Base-by-base conservation (phyloP, 352 stramenopile species). In the Aphanomyces stellatus region DNA sequence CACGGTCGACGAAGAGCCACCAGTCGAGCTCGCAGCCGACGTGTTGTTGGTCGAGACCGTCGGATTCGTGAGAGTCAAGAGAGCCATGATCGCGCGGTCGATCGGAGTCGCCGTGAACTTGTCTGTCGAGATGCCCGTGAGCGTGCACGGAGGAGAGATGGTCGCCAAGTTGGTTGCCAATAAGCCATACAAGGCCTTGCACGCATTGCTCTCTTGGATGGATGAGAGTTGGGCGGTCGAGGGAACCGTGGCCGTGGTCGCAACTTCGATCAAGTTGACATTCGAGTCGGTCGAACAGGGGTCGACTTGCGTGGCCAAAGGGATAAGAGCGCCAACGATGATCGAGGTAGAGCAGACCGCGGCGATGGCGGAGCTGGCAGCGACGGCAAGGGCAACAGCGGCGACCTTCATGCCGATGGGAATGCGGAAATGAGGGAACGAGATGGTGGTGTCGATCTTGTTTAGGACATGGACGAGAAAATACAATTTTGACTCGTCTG, bases 61-160 rank as follows among this genome's bases (percentile, higher is more conserved):
- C 15, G 24, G 8, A 22, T 0, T 28, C 53, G 55, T 1, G 6
- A 53, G 8, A 11, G 37, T n/a, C 11, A 46, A 19, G 11, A 46
- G n/a, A 2, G 37, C 37, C 13, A 19, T 46, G 37, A 46, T 11
- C 11, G 37, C 37, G 11, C 2, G 13, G 37, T 46, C 37, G 11
- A 67, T 57, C 8, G 60, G 13, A 8, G 41, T 17, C 11, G 30
- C 57, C 13, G 43, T 40, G 33, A 67, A 35, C 28, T 15, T 33
- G 6, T 7, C 33, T 7, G 34, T 40, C 11, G 57, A 37, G 15
- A 67, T 4, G 22, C 60, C 60, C 1, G 15, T 40, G 11, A 67
- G 13, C 19, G 60, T 49, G 60, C 60, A 67, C 40, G 30, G 25
- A 37, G 60, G 60, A 7, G 60, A 33, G 33, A 57, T 30, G 25